Conservation (phyloP, 2,329 filamentous ascomycete genomes). For the Pseudophaeomoniella oleicola region DNA sequence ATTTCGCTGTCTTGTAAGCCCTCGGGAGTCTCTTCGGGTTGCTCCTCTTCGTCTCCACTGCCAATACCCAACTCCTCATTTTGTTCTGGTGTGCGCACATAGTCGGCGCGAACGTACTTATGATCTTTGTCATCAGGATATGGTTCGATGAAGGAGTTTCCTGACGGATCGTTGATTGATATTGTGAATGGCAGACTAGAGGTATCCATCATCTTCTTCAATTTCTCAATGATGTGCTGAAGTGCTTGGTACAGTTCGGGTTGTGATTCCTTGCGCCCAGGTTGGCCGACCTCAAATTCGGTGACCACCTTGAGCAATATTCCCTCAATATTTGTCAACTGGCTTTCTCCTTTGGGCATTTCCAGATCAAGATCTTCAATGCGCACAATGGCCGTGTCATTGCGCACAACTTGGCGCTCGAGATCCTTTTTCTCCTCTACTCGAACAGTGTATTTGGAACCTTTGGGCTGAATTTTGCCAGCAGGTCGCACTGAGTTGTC, state of each 20-base stretch:
- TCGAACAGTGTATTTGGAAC: constrained; percentile 68
- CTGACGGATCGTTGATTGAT: constrained; percentile 76
- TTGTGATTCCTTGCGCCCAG: constrained; percentile 59
- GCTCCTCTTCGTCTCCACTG: constrained; percentile 20
- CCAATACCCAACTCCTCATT: constrained; percentile 73
- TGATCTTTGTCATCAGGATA: constrained; percentile 60
- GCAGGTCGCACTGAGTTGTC: constrained; percentile 93
- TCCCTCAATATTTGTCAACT: constrained; percentile 88
- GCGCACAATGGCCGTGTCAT: constrained; percentile 70
- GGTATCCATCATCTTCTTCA: constrained; percentile 64
- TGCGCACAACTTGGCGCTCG: constrained; percentile 78
- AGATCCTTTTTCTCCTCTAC: constrained; percentile 62
- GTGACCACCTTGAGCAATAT: constrained; percentile 64
- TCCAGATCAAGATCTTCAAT: constrained; percentile 88
- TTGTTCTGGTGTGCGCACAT: constrained; percentile 66
- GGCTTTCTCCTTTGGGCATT: constrained; percentile 77
- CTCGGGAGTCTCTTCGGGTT: constrained; percentile 30
- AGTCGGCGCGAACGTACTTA: constrained; percentile 82
- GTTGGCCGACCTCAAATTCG: constrained; percentile 69
- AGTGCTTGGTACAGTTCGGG: constrained; percentile 71
- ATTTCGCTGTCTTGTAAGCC: constrained; percentile 62
- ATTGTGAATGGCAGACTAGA: constrained; percentile 76
- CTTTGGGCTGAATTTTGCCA: constrained; percentile 79
- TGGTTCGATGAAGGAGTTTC: constrained; percentile 93
- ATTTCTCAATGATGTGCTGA: constrained; percentile 57